Base-by-base conservation (phyloP, 2,329 filamentous ascomycete species). In the Leptographium galeiforme region DNA sequence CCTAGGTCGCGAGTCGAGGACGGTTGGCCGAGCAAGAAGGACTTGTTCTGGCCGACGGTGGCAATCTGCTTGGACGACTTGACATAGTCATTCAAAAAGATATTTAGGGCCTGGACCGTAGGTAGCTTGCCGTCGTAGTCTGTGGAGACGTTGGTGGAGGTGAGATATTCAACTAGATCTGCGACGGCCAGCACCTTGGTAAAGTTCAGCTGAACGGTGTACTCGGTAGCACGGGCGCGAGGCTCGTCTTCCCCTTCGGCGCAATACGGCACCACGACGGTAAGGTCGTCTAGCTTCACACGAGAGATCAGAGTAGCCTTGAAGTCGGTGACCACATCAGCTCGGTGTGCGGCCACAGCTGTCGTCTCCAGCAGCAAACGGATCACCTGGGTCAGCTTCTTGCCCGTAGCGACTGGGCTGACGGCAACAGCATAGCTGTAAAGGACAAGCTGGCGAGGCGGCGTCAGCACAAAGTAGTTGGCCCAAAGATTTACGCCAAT, bases 31-130 rank as follows among this genome's bases (percentile, higher is more conserved):
- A 62, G 52, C 0, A 57, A 39, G 36, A 69, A 69, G 4, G 53
- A 62, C 56, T 64, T 66, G 38, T 57, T 57, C 8, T 60, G 44
- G 1, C 67, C 68, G 33, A 69, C 57, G 0, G 63, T 62, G 25
- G 58, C 58, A 2, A 66, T 48, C 2, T 52, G 54, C 14, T 43
- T 50, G 1, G 57, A 44, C 0, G 62, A 57, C 57, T 66, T 68
- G 45, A 63, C 53, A 39, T 64, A 61, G 53, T 70, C 64, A 41
- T 68, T 68, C 2, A 87, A 70, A 56, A 77, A 87, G 64, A 84
- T 85, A 62, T 90, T 79, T 57, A 89, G 66, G 2, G 84, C 87
- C 66, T 87, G 89, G 2, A 90, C 72, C 25, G 89, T 60, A 8
- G 61, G 58, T 18, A 60, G 53, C 56, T 64, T 63, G 34, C 62